These are phyloP conservation scores for Sclerotinia minor DNA, from an alignment of 2,329 filamentous ascomycete species.

Conservation along the genomic window DNA sequence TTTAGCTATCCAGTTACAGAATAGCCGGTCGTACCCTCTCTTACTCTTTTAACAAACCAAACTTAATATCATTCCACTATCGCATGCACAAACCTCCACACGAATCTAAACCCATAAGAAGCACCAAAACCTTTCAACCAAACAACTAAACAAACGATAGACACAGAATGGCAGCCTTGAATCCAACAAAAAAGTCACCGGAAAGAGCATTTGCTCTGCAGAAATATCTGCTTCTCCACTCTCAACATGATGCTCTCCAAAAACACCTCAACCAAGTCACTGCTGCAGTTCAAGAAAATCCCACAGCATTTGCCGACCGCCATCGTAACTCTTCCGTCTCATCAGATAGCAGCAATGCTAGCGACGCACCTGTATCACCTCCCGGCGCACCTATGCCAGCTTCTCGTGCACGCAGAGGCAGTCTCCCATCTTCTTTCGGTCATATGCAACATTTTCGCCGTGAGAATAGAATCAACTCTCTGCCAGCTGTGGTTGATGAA, in stretches of 20 bases:
- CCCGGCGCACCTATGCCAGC: slow-evolving; percentile 25
- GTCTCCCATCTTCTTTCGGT: not conserved
- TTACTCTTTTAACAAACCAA: not conserved
- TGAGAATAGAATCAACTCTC: slow-evolving; percentile 29
- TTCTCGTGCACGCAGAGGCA: slow-evolving; percentile 12
- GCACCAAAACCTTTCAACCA: not conserved
- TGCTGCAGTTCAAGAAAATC: slow-evolving; percentile 20
- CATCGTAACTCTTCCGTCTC: slow-evolving; percentile 26
- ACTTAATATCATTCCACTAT: not conserved
- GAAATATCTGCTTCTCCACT: slow-evolving; percentile 43
- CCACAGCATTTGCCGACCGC: slow-evolving; percentile 22
- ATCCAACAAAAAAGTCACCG: slow-evolving; percentile 33
- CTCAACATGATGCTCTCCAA: slow-evolving; percentile 42
- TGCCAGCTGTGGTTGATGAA: slow-evolving; percentile 37
- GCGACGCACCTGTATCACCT: slow-evolving; percentile 7
- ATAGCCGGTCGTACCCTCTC: not conserved
- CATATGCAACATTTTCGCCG: slow-evolving; percentile 9
- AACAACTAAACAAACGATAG: too few relatives aligned
- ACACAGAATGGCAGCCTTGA: slow-evolving; percentile 17
- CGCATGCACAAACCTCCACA: not conserved
- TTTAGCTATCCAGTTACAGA: not conserved
- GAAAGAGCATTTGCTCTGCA: slow-evolving; percentile 42
- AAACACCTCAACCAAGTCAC: slow-evolving; percentile 39
- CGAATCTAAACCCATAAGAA: not conserved
- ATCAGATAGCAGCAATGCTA: slow-evolving; percentile 9